Percentiles rank a stretch among this genome's conserved stretches.
These are phyloP conservation scores for Pythium vanterpoolii DNA, from an alignment of 352 stramenopile genomes.

Conservation along the genomic window DNA sequence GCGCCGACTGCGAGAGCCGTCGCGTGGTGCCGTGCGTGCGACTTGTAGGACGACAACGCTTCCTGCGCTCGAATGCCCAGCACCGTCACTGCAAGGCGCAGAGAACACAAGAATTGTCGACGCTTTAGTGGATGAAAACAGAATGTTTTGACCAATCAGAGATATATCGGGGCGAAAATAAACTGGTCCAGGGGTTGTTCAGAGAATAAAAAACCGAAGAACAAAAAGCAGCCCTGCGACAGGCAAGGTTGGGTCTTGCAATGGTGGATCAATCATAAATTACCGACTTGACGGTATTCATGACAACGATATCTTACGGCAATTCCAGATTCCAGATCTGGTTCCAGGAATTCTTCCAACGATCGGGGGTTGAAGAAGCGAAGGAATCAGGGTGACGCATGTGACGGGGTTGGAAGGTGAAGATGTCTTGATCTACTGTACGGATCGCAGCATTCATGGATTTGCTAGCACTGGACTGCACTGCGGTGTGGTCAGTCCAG, in stretches of 20 bases:
- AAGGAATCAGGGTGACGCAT: neutral
- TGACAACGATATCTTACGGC: conserved; percentile 15
- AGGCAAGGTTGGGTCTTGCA: conserved; percentile 6
- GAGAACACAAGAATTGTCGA: conserved; percentile 18
- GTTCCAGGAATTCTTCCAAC: conserved; percentile 15
- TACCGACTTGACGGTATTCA: conserved; percentile 1
- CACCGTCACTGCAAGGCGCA: conserved; percentile 23
- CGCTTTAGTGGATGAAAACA: conserved; percentile 23
- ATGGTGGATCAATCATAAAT: conserved; percentile 11
- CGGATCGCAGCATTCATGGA: neutral
- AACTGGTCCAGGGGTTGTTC: neutral
- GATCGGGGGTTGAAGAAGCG: conserved; percentile 16
- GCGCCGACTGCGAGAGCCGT: conserved; percentile 1
- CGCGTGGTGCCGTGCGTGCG: neutral
- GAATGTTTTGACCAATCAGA: conserved; percentile 12
- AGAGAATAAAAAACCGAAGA: conserved; percentile 26
- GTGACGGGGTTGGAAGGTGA: neutral
- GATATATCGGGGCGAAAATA: conserved; percentile 4
- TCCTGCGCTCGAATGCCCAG: conserved; percentile 13
- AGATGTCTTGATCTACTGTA: neutral
- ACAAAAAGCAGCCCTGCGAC: conserved; percentile 18
- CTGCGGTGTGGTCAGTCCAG: neutral
- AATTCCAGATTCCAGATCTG: conserved; percentile 24
- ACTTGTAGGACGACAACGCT: conserved; percentile 19
- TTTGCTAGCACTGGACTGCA: neutral